Conservation (phyloP, 108 stramenopile species). For the Pseudonitzschia multiseries region DNA sequence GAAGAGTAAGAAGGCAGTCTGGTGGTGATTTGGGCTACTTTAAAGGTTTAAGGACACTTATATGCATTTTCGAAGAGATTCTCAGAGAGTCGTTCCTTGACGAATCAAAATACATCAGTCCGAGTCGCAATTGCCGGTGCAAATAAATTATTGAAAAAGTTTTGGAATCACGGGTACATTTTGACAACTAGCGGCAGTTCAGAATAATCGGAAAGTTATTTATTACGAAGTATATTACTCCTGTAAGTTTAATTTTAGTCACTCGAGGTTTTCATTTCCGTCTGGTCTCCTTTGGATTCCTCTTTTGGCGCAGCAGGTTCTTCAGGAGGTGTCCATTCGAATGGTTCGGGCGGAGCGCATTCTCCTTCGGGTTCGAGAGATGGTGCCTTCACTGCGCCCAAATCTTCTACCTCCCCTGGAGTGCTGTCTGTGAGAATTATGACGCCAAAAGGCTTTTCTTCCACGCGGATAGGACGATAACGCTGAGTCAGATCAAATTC, state of each 20-base stretch:
- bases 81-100: constrained; percentile 23
- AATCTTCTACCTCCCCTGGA: constrained; percentile 83
- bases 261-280: not conserved
- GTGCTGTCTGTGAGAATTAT: constrained; percentile 85
- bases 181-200: too few species aligned
- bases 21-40: constrained; percentile 55
- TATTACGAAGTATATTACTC: not conserved
- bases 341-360: constrained; percentile 82
- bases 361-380: constrained; percentile 82
- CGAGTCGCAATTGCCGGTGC: not conserved
- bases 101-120: not conserved
- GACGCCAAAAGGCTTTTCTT: constrained; percentile 79
- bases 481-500: constrained; percentile 78
- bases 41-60: constrained; percentile 54
- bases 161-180: too few species aligned
- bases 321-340: constrained; percentile 81
- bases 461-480: constrained; percentile 80
- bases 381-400: constrained; percentile 80
- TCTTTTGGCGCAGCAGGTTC: constrained; percentile 12
- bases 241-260: not conserved
- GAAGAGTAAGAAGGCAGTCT: constrained; percentile 58
- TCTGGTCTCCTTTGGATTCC: not conserved
- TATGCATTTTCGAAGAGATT: constrained; percentile 50
- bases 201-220: not conserved
- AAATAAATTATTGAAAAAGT: too few species aligned